Conservation (phyloP, 306 rosid genomes). For the Ziziphus jujuba region DNA sequence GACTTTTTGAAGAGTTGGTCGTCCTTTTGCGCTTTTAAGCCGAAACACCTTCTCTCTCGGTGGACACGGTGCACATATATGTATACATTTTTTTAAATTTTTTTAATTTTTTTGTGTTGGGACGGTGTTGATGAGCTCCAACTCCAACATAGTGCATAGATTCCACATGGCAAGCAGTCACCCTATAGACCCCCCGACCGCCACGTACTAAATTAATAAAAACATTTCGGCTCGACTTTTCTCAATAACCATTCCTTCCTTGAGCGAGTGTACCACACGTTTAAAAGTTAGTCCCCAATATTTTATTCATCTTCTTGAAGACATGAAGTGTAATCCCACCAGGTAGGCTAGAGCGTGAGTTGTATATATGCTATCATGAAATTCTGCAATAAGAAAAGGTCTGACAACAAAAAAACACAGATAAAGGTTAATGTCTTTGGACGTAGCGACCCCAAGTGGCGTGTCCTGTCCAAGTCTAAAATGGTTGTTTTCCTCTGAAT, state of each 20-base stretch:
- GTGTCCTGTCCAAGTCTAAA: neutral
- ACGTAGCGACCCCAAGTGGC: neutral
- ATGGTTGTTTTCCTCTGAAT: neutral
- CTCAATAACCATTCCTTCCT: too few species aligned
- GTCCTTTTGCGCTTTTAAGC: neutral
- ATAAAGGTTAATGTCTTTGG: neutral
- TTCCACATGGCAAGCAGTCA: constrained; percentile 21
- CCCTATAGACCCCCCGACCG: constrained; percentile 3
- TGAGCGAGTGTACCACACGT: too few species aligned
- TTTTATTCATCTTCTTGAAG: too few species aligned
- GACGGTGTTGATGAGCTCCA: neutral
- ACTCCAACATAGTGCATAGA: constrained; percentile 4
- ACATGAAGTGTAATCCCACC: too few species aligned
- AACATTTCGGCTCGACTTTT: too few species aligned
- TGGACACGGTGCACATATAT: constrained; percentile 5
- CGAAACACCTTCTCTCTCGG: neutral
- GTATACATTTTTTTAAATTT: too few species aligned
- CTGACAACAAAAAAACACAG: neutral
- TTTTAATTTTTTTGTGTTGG: neutral
- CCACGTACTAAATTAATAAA: neutral
- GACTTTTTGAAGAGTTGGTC: neutral
- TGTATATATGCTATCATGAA: neutral
- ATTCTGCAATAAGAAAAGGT: neutral
- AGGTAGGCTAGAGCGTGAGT: neutral
- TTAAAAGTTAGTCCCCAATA: too few species aligned